Evolutionary conservation across 495 filamentous ascomycete species (phyloP).

Genomic region (Tuber umbilicatum): DNA sequence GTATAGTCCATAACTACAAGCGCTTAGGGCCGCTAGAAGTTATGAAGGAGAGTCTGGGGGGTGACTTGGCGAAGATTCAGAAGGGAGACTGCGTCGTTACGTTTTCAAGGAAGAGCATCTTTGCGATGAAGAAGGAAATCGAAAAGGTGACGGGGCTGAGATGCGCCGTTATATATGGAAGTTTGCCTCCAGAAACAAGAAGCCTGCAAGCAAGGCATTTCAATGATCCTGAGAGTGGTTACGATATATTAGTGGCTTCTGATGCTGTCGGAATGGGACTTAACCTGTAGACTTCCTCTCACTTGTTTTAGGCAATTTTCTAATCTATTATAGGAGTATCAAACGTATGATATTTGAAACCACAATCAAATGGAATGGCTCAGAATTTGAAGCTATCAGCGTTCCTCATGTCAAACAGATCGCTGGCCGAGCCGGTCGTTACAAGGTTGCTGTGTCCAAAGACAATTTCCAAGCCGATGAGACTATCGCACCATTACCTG

Average conservation of each 20-base stretch:
- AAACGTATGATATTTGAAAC: constrained; percentile 86
- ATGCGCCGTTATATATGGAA: constrained; percentile 89
- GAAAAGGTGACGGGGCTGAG: constrained; percentile 66
- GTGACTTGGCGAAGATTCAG: constrained; percentile 58
- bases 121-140: constrained; percentile 70
- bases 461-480: constrained; percentile 10
- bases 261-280: constrained; percentile 98
- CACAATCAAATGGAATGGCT: constrained; percentile 59
- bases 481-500: constrained; percentile 17
- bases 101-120: constrained; percentile 76
- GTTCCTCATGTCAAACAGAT: constrained; percentile 91
- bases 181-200: constrained; percentile 83
- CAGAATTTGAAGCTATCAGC: constrained; percentile 48
- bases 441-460: constrained; percentile 54
- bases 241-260: constrained; percentile 87
- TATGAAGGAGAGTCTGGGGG: constrained; percentile 55
- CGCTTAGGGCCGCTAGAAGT: constrained; percentile 71
- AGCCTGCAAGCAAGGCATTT: constrained; percentile 85
- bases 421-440: constrained; percentile 86
- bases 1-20: constrained; percentile 72
- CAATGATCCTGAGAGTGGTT: constrained; percentile 90
- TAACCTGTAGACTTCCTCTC: constrained; percentile 58
- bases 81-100: constrained; percentile 88
- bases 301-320: neutral
- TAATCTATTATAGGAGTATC: constrained; percentile 55